These are phyloP conservation scores for Eucalyptus polybractea DNA, from an alignment of 345 rosid genomes.

Conservation along the genomic window DNA sequence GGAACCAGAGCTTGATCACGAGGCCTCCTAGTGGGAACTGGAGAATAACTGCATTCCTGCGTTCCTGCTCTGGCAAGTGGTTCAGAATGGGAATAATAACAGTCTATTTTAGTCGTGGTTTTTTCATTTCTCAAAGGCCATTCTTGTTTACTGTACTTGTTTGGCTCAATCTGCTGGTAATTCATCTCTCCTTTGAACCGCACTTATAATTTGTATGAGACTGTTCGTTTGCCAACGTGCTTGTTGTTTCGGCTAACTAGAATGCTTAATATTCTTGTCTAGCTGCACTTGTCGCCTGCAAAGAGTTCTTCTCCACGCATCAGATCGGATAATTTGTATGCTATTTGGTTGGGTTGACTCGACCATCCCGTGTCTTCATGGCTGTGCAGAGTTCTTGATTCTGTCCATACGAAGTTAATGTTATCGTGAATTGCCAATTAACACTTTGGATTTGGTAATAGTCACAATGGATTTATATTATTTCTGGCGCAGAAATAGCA, in stretches of 20 bases:
- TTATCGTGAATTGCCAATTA: neutral
- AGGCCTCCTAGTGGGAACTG: neutral
- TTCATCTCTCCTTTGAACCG: neutral
- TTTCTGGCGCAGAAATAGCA: neutral
- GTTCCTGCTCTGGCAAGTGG: neutral
- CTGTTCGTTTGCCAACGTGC: neutral
- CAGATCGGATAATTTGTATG: neutral
- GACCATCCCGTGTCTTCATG: neutral
- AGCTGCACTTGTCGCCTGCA: neutral
- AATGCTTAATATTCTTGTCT: neutral
- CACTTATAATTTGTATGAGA: neutral
- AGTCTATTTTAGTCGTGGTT: neutral
- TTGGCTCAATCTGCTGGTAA: neutral
- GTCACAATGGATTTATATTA: neutral
- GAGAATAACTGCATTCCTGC: neutral
- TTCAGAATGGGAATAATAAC: neutral
- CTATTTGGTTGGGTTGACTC: neutral
- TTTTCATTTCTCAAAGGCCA: neutral
- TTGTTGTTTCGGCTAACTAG: neutral
- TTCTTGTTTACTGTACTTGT: neutral
- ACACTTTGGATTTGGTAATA: neutral
- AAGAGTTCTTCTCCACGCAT: neutral
- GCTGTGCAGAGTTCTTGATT: neutral
- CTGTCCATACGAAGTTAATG: neutral
- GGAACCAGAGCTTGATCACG: neutral